Percentiles rank a stretch among this genome's conserved stretches.
These are phyloP conservation scores for Corinectria fuckeliana DNA, from an alignment of 2,329 filamentous ascomycete genomes.

Conservation along the genomic window DNA sequence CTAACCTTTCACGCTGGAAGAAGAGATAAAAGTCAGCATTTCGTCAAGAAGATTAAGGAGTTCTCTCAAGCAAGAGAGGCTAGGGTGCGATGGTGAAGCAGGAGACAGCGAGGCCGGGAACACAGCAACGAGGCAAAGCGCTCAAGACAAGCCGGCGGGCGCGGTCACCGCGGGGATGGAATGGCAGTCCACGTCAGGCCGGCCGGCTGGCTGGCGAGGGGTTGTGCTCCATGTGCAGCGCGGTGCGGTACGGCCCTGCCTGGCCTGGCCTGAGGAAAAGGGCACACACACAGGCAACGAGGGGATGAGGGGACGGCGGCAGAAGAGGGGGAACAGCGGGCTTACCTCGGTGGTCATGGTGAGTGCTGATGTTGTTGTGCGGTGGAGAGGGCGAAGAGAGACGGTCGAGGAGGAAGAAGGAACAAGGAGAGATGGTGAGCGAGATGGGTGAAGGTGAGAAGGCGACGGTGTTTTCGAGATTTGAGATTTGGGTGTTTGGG, in stretches of 20 bases:
- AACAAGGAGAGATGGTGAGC: conserved; percentile 26
- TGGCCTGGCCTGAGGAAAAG: conserved; percentile 27
- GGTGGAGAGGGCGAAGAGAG: conserved; percentile 23
- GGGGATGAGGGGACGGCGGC: conserved; percentile 8
- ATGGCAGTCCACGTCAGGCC: not conserved
- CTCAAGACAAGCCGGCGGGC: conserved; percentile 4
- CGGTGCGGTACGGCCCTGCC: not conserved
- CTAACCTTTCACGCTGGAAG: conserved; percentile 73
- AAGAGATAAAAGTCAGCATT: conserved; percentile 46
- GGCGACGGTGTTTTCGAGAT: conserved; percentile 35
- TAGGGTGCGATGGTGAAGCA: conserved; percentile 18
- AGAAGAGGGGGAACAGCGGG: conserved; percentile 13
- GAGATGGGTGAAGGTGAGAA: conserved; percentile 29
- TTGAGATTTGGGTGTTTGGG: conserved; percentile 37
- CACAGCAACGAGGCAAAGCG: not conserved
- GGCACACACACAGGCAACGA: conserved; percentile 19
- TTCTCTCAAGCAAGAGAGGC: conserved; percentile 5
- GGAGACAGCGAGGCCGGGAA: conserved; percentile 7
- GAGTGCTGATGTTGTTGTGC: conserved; percentile 31
- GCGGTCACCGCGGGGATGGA: conserved; percentile 3
- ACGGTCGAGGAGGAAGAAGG: conserved; percentile 28
- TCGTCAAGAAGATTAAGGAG: conserved; percentile 17
- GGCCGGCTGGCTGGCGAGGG: conserved; percentile 22
- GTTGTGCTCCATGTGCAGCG: conserved; percentile 32
- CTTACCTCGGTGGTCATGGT: conserved; percentile 47